Conservation (phyloP, 1,284 basidiomycete genomes). For the Tilletia indica region DNA sequence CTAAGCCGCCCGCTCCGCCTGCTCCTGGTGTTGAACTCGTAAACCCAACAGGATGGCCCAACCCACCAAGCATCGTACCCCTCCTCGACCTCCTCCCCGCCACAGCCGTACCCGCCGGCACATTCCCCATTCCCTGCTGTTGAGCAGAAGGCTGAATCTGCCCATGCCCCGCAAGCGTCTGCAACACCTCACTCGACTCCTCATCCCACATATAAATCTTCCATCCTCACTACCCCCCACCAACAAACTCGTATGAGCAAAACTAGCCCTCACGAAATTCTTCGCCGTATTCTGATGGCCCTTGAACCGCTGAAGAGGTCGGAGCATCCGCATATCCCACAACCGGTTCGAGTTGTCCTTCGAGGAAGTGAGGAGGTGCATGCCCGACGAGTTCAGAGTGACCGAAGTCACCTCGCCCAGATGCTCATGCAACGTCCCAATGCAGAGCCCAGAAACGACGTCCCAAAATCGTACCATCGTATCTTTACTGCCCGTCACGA, state of each 20-base stretch:
- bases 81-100: conserved; percentile 1
- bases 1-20: no score
- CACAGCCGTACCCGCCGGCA: neutral
- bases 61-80: conserved; percentile 8
- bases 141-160: neutral
- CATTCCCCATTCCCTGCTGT: no score
- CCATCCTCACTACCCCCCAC: conserved; percentile 59
- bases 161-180: conserved; percentile 53
- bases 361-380: conserved; percentile 58
- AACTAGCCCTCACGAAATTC: conserved; percentile 59
- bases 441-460: conserved; percentile 58
- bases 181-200: conserved; percentile 49
- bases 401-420: conserved; percentile 61
- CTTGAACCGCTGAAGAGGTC: conserved; percentile 59
- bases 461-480: conserved; percentile 61
- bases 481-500: conserved; percentile 60
- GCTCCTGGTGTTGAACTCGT: no score
- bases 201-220: conserved; percentile 55
- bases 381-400: conserved; percentile 58
- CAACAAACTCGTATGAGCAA: conserved; percentile 57
- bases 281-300: conserved; percentile 61
- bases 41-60: no score
- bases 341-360: conserved; percentile 59
- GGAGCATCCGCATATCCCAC: conserved; percentile 50
- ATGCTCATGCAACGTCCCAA: conserved; percentile 58